These are phyloP conservation scores for Oehlia diaphana DNA, from an alignment of 192 early-diverging fungal species.

Conservation along the genomic window DNA sequence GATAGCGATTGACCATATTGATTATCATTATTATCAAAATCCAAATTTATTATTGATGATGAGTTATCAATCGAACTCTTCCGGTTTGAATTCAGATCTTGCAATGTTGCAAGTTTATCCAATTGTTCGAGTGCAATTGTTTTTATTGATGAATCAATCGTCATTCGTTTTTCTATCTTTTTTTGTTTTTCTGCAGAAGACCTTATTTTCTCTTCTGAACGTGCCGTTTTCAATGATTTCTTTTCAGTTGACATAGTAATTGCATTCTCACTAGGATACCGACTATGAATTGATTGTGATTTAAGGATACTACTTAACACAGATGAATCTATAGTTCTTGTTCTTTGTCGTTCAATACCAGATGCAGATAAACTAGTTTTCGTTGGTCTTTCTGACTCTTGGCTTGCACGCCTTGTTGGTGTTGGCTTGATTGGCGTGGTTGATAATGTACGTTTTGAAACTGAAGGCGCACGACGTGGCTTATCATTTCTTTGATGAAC, in stretches of 20 bases:
- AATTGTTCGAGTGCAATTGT: not conserved
- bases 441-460: not conserved
- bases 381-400: not conserved
- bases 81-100: not conserved
- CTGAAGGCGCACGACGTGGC: not conserved
- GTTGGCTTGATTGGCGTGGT: constrained; percentile 4
- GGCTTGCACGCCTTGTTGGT: not conserved
- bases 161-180: constrained; percentile 20
- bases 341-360: not conserved
- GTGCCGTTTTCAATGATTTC: constrained; percentile 18
- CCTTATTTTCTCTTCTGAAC: constrained; percentile 21
- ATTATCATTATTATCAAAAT: not conserved
- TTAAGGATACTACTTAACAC: not conserved
- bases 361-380: not conserved
- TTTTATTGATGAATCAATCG: constrained; percentile 16
- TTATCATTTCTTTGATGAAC: not conserved
- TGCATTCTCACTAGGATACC: constrained; percentile 21
- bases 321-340: not conserved
- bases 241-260: not conserved
- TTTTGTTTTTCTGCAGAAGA: not conserved
- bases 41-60: not conserved
- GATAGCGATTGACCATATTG: not conserved
- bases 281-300: not conserved
- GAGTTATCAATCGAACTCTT: not conserved
- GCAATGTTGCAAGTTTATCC: not conserved